These are phyloP conservation scores for Choanephora cucurbitarum DNA, from an alignment of 371 early-diverging fungal genomes.

Conservation along the genomic window DNA sequence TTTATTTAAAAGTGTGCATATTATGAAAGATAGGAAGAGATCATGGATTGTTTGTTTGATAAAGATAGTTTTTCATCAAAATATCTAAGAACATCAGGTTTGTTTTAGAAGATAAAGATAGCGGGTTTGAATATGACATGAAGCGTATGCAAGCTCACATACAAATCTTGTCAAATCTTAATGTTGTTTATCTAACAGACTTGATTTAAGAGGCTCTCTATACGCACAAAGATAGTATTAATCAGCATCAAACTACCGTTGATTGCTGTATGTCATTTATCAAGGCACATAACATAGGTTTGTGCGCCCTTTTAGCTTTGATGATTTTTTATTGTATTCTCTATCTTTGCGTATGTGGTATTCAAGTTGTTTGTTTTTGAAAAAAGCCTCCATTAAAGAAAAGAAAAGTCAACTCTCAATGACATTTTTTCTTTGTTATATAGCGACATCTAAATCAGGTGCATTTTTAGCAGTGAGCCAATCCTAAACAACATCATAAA, in stretches of 20 bases:
- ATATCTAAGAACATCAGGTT: not conserved
- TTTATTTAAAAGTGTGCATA: too few species aligned
- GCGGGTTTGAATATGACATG: constrained; percentile 2
- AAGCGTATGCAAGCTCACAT: constrained; percentile 17
- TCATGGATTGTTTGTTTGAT: not conserved
- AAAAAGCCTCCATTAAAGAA: too few species aligned
- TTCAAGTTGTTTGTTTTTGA: too few species aligned
- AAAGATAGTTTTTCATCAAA: not conserved
- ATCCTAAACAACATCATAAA: too few species aligned
- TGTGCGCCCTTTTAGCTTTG: not conserved
- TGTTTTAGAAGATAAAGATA: constrained; percentile 4
- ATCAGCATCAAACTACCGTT: constrained; percentile 20
- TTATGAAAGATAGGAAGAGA: constrained; percentile 5
- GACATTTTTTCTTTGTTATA: too few species aligned
- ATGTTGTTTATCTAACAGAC: constrained; percentile 21
- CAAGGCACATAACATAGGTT: not conserved
- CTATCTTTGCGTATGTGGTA: too few species aligned
- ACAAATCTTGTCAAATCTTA: constrained; percentile 24
- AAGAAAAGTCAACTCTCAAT: too few species aligned
- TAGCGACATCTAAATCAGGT: too few species aligned
- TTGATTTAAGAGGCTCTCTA: constrained; percentile 25
- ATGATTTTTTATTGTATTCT: not conserved
- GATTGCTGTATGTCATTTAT: not conserved
- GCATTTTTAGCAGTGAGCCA: too few species aligned
- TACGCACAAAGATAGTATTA: constrained; percentile 9